Percentiles rank a stretch among this genome's conserved stretches.
Conservation (phyloP, 345 rosid species). For the Noccaea bulbosa region DNA sequence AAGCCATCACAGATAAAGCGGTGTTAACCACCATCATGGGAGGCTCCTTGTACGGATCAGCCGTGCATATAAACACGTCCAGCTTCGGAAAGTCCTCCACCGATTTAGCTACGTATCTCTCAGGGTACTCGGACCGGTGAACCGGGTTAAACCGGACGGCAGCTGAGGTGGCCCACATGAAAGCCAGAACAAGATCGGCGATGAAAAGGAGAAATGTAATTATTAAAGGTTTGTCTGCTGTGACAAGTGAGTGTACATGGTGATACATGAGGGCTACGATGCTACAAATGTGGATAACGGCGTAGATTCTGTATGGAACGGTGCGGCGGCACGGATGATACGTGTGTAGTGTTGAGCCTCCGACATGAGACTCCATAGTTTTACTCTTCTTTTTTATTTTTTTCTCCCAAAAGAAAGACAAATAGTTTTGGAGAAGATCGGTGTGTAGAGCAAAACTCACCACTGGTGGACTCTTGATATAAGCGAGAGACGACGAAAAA, state of each 20-base stretch:
- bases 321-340: constrained; percentile 46
- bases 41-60: constrained; percentile 90
- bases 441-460: too few species aligned
- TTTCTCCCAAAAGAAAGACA: background rate
- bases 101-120: constrained; percentile 43
- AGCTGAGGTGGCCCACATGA: constrained; percentile 57
- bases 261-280: constrained; percentile 57
- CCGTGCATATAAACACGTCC: constrained; percentile 86
- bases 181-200: constrained; percentile 67
- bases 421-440: too few species aligned
- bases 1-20: constrained; percentile 76
- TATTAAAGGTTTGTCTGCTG: constrained; percentile 22
- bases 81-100: constrained; percentile 55
- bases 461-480: too few species aligned
- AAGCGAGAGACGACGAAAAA: too few species aligned
- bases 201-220: constrained; percentile 42
- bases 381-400: background rate
- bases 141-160: constrained; percentile 51
- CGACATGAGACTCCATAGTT: background rate
- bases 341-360: constrained; percentile 47
- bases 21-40: constrained; percentile 75
- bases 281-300: constrained; percentile 53
- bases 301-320: constrained; percentile 53
- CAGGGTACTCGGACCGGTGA: constrained; percentile 53
- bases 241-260: constrained; percentile 51